Conservation (phyloP, 495 filamentous ascomycete genomes). For the Symbiotaphrina buchneri region DNA sequence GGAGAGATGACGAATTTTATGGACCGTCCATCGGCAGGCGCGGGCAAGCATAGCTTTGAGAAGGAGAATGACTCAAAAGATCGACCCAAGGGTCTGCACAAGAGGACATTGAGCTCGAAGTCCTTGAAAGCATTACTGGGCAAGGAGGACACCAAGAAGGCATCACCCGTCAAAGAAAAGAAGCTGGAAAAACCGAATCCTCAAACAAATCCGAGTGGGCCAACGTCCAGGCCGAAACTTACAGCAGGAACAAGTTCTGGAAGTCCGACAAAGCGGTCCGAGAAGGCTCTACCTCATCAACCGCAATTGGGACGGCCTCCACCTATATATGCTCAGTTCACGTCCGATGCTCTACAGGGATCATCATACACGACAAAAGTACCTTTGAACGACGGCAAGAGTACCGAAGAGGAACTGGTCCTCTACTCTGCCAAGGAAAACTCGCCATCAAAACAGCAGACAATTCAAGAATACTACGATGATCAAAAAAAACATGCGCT, state of each 20-base stretch:
- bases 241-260: conserved; percentile 24
- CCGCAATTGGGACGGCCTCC: conserved; percentile 32
- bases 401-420: conserved; percentile 31
- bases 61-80: conserved; percentile 10
- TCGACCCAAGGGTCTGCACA: conserved; percentile 19
- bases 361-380: conserved; percentile 13
- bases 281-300: conserved; percentile 28
- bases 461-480: conserved; percentile 30
- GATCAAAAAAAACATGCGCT: conserved; percentile 24
- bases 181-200: conserved; percentile 74
- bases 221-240: conserved; percentile 36
- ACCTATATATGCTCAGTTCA: conserved; percentile 61
- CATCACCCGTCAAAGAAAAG: conserved; percentile 16
- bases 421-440: conserved; percentile 39
- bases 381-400: conserved; percentile 17
- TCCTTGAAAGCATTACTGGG: conserved; percentile 36
- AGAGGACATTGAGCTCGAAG: conserved; percentile 42
- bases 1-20: conserved; percentile 5
- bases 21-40: conserved; percentile 3
- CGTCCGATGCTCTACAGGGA: conserved; percentile 21
- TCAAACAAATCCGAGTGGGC: conserved; percentile 47
- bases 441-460: conserved; percentile 38
- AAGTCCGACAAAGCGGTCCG: conserved; percentile 57
- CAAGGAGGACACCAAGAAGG: conserved; percentile 29
- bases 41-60: conserved; percentile 4